These are phyloP conservation scores for Allium sativum DNA, from an alignment of 106 monocot genomes.

Conservation along the genomic window DNA sequence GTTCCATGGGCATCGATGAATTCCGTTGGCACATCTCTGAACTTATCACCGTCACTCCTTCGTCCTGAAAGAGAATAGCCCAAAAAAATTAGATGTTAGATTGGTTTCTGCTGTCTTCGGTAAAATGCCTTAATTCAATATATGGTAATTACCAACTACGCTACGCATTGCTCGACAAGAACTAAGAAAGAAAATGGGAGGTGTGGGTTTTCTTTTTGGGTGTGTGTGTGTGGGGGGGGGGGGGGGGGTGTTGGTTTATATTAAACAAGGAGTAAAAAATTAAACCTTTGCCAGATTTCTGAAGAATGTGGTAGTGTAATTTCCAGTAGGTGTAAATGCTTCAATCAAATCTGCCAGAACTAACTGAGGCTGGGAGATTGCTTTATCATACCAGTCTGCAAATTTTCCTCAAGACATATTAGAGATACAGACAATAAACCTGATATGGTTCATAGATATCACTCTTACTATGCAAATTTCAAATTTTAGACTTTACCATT, in stretches of 20 bases:
- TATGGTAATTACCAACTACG: too few relatives aligned
- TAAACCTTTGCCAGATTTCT: conserved; percentile 84
- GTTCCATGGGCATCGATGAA: conserved; percentile 45
- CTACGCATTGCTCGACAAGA: background rate
- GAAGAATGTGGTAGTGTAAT: conserved; percentile 68
- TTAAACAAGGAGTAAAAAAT: too few relatives aligned
- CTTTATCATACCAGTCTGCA: conserved; percentile 86
- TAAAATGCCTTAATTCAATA: too few relatives aligned
- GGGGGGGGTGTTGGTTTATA: too few relatives aligned
- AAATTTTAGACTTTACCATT: background rate
- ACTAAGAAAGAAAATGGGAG: background rate
- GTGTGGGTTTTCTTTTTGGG: too few relatives aligned
- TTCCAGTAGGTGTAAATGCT: conserved; percentile 74
- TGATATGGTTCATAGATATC: too few relatives aligned
- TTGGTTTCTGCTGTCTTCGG: too few relatives aligned
- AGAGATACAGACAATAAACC: background rate
- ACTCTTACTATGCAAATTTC: background rate
- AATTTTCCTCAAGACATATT: background rate
- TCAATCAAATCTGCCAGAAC: conserved; percentile 84
- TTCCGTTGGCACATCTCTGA: conserved; percentile 44
- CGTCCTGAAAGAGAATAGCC: conserved; percentile 17
- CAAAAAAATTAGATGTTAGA: too few relatives aligned
- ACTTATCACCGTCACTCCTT: conserved; percentile 26
- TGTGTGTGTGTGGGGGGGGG: too few relatives aligned
- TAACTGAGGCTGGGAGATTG: conserved; percentile 83